Base-by-base conservation (phyloP, 768 basidiomycete genomes). In the Lactifluus volemus region DNA sequence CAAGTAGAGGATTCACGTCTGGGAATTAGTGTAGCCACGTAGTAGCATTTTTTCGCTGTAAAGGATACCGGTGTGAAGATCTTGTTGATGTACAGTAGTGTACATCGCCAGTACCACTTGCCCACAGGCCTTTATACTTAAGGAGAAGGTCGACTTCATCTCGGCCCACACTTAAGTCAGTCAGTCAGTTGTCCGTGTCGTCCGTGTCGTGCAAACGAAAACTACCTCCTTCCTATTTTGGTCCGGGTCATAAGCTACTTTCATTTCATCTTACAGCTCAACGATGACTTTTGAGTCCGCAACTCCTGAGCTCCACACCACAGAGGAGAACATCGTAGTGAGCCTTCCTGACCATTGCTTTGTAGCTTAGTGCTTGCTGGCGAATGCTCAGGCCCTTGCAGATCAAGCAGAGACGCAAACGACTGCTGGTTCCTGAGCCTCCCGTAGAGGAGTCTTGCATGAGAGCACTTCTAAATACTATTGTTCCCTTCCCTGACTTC, bases 321-420 rank as follows among this genome's bases (percentile, higher is more conserved):
- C 42, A 49, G 15, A 29, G 45, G 51, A 62, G 21, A 52, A 53
- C 14, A 29, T 58, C 25, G 53, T 58, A 25, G 61, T 62, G 32
- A 53, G 61, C 29, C 32, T 19, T 30, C 29, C 25, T 38, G 29
- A 14, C 12, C 12, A 7, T 58, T 34, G 49, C 5, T 19, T 45
- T 17, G 19, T 4, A 38, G 25, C 3, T 6, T 15, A n/a, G 12
- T 42, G 39, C 39, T 14, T 34, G 25, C 11, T 4, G 11, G 45
- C 4, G 21, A 21, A 36, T 29, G 10, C 19, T 47, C 38, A 41
- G 6, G 45, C 45, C 7, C 41, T 1, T 34, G 42, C 45, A 64
- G 63, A 62, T 64, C 15, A 64, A 49, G 55, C 49, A 44, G 36
- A 61, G 55, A 30, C 63, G 63, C 60, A 64, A 62, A 44, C 50